Evolutionary conservation across 176 grass and related monocot species (phyloP), one percentile per base, ranked within the genome.

Genomic region (Carex parvula): DNA sequence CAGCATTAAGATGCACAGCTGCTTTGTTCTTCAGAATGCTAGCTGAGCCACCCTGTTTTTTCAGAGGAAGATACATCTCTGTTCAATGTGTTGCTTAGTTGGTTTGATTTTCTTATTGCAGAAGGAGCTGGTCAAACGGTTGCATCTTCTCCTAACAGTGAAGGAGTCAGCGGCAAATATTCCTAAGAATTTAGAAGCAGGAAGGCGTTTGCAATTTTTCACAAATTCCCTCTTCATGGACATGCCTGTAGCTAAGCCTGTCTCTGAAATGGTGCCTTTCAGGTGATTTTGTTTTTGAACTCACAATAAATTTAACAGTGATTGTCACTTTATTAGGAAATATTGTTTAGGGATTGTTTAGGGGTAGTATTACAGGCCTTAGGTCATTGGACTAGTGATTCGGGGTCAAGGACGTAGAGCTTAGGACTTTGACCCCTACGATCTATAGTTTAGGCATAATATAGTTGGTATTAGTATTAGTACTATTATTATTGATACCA

Each of bases 181-280:
- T 86, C 95, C 95, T 2, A 93, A 93, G 88, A 98, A 94, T 81
- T 70, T 94, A 17, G 95, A 98, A 90, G 92, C 95, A 84, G 82
- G 72, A 81, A 94, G 95, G 84, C 92, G 95, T 81, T 82, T 98
- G 81, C 84, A 98, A 70, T 98, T 95, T 87, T 98, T 98, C 70
- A 65, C 92, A 6, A 98, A 98, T 62, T 98, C 95, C 46, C 80
- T 98, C 70, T 98, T 98, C 86, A 98, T 98, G 95, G 87, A 88
- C 42, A 93, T 98, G 89, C 95, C 95, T 32, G 61, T 24, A 86
- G 91, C 95, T 72, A 94, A 85, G 80, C 89, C 91, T 70, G 95
- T 98, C 29, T 90, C 95, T 63, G 87, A 98, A 79, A 98, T 98
- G 95, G 91, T 98, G 24, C 95, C 95, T 20, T 98, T 98, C 80